phyloP scores from a whole-genome alignment of 768 basidiomycete genomes.

The Suillus weaverae region DNA sequence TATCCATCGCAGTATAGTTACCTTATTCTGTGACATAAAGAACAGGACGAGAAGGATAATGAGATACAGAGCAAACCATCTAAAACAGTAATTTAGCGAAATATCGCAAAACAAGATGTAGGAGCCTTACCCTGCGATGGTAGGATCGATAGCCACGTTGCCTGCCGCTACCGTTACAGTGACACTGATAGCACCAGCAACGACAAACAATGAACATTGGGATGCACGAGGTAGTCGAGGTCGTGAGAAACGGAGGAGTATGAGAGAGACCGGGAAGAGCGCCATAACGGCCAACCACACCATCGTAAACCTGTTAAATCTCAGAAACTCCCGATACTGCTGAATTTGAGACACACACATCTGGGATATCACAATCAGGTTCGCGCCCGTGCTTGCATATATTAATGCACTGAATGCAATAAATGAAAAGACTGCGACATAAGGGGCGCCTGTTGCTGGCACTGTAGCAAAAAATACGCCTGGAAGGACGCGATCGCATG shows the following conservation, averaged over 20 bases:
- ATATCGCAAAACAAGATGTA: background rate
- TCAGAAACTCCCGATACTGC: conserved; percentile 1
- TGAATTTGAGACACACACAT: conserved; percentile 40
- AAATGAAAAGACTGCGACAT: conserved; percentile 53
- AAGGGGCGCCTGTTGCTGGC: conserved; percentile 51
- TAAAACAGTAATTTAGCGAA: conserved; percentile 21
- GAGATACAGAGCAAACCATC: conserved; percentile 65
- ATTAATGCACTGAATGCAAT: conserved; percentile 48
- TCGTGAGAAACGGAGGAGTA: conserved; percentile 66
- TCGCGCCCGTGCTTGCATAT: conserved; percentile 59
- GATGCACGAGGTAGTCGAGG: conserved; percentile 50
- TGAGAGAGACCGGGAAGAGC: conserved; percentile 59
- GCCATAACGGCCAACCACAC: conserved; percentile 67
- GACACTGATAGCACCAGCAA: conserved; percentile 45
- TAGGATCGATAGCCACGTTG: conserved; percentile 58
- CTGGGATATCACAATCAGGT: conserved; percentile 53
- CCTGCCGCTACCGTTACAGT: conserved; percentile 51
- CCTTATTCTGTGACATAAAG: conserved; percentile 52
- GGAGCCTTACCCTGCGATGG: conserved; percentile 49
- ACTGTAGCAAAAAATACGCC: conserved; percentile 46
- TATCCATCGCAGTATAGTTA: conserved; percentile 48
- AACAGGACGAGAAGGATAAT: conserved; percentile 50
- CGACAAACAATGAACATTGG: conserved; percentile 40
- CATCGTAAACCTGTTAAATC: conserved; percentile 55
- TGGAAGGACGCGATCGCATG: conserved; percentile 63